Base-by-base conservation (phyloP, 805 yeast genomes). In the Sugiyamaella lignohabitans region DNA sequence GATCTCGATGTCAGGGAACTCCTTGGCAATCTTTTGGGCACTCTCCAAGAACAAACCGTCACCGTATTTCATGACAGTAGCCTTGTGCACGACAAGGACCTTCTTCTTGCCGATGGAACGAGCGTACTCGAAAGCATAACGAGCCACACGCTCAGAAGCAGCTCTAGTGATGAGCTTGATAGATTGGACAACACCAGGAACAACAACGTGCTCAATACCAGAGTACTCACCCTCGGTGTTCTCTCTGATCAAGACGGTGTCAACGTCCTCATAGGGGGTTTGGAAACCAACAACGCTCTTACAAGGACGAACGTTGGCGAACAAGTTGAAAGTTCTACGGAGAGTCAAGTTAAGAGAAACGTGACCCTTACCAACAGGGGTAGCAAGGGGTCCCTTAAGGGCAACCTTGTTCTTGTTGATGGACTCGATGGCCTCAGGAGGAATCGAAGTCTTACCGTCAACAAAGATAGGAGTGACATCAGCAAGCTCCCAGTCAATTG, bases 321-420 rank as follows among this genome's bases (percentile, higher is more conserved):
- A 93, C 59, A 93, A 75, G 71, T 84, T 82, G 75, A 93, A 93
- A 45, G 98, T 87, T 74, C 96, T 87, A 78, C 99, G 87, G 70
- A 93, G 77, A 32, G 99, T 91, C 76, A 93, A 77, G 78, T 93
- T 93, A 78, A 93, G 80, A 40, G 98, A 89, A 64, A 87, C 87
- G 76, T 93, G 98, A 65, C 98, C 98, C 73, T 91, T 91, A 61
- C 97, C 98, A 54, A 91, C 89, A 48, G 99, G 99, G 36, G 99
- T 93, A 47, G 97, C 98, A 63, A 93, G 75, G 24, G 98, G 98
- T 58, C 99, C 99, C 75, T 93, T 93, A 64, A 93, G 78, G 46
- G 98, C 99, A 53, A 93, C 91, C 72, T 82, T 77, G 76, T 91
- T 87, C 71, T 78, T 83, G 76, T 87, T 87, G 71, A 93, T 89